Conservation (phyloP, 148 eudicot species). For the Chenopodium formosanum region DNA sequence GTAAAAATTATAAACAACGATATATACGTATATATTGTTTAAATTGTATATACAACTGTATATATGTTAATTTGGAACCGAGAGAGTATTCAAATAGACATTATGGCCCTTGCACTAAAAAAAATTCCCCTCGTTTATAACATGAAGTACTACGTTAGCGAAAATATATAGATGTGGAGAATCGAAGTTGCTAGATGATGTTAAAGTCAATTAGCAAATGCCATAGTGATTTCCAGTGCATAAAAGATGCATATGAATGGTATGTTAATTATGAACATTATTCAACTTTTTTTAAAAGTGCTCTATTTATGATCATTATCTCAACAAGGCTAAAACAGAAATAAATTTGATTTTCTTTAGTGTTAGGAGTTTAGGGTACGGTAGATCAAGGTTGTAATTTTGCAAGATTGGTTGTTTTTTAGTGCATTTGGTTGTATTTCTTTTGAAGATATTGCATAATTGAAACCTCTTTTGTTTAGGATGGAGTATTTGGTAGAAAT, state of each 20-base stretch:
- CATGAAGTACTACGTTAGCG: no score
- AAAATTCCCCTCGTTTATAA: no score
- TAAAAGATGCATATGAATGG: not conserved
- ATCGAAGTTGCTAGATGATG: not conserved
- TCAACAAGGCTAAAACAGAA: not conserved
- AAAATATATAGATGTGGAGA: no score
- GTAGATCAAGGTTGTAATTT: not conserved
- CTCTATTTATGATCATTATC: not conserved
- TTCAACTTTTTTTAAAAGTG: not conserved
- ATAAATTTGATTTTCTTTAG: not conserved
- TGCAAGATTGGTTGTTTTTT: not conserved
- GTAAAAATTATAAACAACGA: no score
- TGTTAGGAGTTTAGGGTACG: not conserved
- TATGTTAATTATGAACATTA: not conserved
- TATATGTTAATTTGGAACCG: no score
- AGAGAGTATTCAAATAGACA: no score
- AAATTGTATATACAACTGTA: no score
- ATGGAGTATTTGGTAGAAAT: no score
- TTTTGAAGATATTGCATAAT: no score
- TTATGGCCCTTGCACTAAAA: no score
- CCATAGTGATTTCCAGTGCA: conserved; percentile 28
- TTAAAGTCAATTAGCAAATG: not conserved
- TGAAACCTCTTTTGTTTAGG: no score
- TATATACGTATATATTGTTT: no score
- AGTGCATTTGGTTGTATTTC: not conserved